Evolutionary conservation across 768 basidiomycete genomes (phyloP).

Genomic region (Sporobolomyces roseus): DNA sequence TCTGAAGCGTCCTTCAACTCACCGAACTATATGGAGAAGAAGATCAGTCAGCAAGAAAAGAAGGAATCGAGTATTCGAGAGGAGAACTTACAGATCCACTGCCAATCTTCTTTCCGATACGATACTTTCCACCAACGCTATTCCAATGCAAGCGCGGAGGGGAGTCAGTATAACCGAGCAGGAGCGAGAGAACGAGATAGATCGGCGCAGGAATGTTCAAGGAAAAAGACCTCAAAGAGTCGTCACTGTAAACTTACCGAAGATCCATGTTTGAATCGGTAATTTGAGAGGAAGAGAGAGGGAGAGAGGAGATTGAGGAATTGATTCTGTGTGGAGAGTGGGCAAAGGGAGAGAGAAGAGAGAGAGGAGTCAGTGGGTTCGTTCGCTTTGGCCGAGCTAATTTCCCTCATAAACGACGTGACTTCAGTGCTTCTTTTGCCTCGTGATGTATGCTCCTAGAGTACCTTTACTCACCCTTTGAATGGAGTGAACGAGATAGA

Average conservation of each 20-base stretch:
- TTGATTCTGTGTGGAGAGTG: not conserved
- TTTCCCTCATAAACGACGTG: slow-evolving; percentile 9
- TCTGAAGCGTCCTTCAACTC: too few relatives aligned
- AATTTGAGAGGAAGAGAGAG: not conserved
- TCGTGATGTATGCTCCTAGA: not conserved
- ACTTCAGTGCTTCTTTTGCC: too few relatives aligned
- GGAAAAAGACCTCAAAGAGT: too few relatives aligned
- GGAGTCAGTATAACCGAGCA: not conserved
- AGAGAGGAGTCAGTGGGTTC: not conserved
- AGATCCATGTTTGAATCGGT: slow-evolving; percentile 36
- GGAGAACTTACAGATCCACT: slow-evolving; percentile 86
- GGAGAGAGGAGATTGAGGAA: too few relatives aligned
- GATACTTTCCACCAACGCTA: slow-evolving; percentile 60
- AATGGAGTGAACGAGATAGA: not conserved
- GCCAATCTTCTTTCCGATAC: slow-evolving; percentile 98
- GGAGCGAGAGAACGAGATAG: not conserved
- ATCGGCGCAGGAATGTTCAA: not conserved
- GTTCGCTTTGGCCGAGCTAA: slow-evolving; percentile 12
- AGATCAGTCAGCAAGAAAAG: not conserved
- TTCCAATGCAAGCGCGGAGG: not conserved
- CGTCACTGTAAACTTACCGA: slow-evolving; percentile 24
- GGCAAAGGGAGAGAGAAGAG: not conserved
- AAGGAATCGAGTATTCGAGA: not conserved
- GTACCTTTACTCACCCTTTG: not conserved
- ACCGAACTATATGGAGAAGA: slow-evolving; percentile 42